Conservation (phyloP, 345 rosid species). For the Odontarrhena argentea region DNA sequence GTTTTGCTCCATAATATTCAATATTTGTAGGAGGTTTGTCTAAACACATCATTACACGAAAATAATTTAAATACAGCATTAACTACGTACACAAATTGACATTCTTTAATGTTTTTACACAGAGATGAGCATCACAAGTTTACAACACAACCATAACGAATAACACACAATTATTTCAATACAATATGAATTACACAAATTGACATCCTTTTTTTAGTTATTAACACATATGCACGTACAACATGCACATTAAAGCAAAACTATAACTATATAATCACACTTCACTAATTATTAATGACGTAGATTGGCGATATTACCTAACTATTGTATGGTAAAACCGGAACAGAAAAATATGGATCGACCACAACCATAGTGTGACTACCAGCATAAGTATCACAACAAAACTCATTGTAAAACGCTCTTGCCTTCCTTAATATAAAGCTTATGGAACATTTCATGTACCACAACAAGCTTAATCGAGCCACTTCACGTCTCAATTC, state of each 20-base stretch:
- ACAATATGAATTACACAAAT: conserved; percentile 8
- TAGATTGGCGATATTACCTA: neutral
- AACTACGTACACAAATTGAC: no score
- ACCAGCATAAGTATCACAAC: conserved; percentile 38
- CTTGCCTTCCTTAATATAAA: conserved; percentile 48
- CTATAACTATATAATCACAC: neutral
- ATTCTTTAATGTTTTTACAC: no score
- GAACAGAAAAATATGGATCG: conserved; percentile 54
- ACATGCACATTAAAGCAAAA: conserved; percentile 25
- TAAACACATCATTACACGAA: no score
- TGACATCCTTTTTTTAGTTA: neutral
- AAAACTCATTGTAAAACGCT: conserved; percentile 51
- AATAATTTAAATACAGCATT: no score
- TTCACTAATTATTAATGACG: neutral
- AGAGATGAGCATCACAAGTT: no score
- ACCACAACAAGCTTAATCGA: conserved; percentile 42
- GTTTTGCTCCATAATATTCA: no score
- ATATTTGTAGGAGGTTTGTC: no score
- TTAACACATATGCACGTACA: conserved; percentile 30
- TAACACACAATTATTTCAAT: neutral
- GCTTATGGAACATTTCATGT: conserved; percentile 45
- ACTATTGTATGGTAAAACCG: conserved; percentile 40
- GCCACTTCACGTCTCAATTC: conserved; percentile 36
- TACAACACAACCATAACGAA: no score
- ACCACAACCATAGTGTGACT: conserved; percentile 19